Evolutionary conservation across 495 filamentous ascomycete species (phyloP).

Genomic region (Amorphotheca resinae): DNA sequence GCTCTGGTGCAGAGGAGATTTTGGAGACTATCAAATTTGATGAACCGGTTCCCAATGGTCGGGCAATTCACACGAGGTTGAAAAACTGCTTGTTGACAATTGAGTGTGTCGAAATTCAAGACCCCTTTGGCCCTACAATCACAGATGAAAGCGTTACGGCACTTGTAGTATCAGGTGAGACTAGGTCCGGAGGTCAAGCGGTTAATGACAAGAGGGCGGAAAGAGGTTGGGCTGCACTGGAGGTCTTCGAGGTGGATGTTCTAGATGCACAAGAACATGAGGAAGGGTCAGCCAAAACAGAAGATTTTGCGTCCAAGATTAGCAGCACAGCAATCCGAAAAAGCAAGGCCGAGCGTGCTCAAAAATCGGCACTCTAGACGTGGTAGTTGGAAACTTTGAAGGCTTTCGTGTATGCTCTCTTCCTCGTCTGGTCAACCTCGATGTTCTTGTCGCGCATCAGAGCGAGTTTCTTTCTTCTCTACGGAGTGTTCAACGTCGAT

Average conservation of each 20-base stretch:
- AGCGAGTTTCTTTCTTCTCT: background rate
- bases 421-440: background rate
- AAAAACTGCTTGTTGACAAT: conserved; percentile 35
- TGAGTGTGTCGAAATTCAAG: conserved; percentile 71
- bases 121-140: conserved; percentile 85
- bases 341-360: conserved; percentile 28
- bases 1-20: conserved; percentile 20
- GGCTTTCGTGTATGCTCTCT: background rate
- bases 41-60: conserved; percentile 14
- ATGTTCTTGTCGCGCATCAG: background rate
- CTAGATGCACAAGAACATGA: conserved; percentile 55
- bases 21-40: conserved; percentile 22
- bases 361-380: conserved; percentile 10
- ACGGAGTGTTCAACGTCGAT: background rate
- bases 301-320: conserved; percentile 69
- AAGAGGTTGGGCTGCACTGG: conserved; percentile 63
- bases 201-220: conserved; percentile 71
- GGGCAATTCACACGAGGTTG: conserved; percentile 27
- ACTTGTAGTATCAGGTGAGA: conserved; percentile 84
- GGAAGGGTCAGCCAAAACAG: conserved; percentile 26
- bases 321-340: conserved; percentile 64
- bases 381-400: background rate
- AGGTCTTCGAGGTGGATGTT: conserved; percentile 87
- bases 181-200: conserved; percentile 64
- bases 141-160: conserved; percentile 68